Base-by-base conservation (phyloP, 805 yeast genomes). In the Debaryomyces castellii region DNA sequence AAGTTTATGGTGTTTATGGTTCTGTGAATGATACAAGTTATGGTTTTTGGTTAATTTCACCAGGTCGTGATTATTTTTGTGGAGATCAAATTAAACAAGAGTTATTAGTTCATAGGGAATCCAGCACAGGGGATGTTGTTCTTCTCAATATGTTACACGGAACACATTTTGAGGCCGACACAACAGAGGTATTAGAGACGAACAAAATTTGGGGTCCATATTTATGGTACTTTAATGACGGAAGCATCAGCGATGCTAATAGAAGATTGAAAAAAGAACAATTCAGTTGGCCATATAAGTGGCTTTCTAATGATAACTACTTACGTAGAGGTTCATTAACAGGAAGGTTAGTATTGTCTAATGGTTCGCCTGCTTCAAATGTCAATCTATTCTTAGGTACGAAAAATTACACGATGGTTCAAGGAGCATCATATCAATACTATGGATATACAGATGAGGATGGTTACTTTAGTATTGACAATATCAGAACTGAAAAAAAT, bases 61-160 rank as follows among this genome's bases (percentile, higher is more conserved):
- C 50, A 6, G 51, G 48, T 10, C 40, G 48, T 38, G 51, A 47
- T 30, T 47, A 47, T 39, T 47, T 20, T 32, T 44, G 45, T 40
- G 51, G 48, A 12, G 48, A 44, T 30, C 45, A 44, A 34, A 41
- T 47, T 35, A 47, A 47, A 41, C 48, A 47, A 41, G 51, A 44
- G 28, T 25, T 44, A 14, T 17, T 44, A 17, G 48, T 47, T 37
- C 51, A 47, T 23, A 33, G 51, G 22, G 48, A 47, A 41, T 44
- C 51, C 10, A 24, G 22, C 9, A 47, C 51, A 1, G 50, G 50
- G 11, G 51, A 47, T 34, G 48, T 44, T 41, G 51, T 44, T 8
- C 38, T 47, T n/a, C 40, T 44, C 22, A 47, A 47, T 41, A 47
- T 47, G 51, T 40, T 47, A 28, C 51, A 47, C 30, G 51, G 51